A percentile compares a stretch with the other conserved stretches of the same genome.
Conservation (phyloP, 139 green algal genomes). For the Picochlorum sp. region DNA sequence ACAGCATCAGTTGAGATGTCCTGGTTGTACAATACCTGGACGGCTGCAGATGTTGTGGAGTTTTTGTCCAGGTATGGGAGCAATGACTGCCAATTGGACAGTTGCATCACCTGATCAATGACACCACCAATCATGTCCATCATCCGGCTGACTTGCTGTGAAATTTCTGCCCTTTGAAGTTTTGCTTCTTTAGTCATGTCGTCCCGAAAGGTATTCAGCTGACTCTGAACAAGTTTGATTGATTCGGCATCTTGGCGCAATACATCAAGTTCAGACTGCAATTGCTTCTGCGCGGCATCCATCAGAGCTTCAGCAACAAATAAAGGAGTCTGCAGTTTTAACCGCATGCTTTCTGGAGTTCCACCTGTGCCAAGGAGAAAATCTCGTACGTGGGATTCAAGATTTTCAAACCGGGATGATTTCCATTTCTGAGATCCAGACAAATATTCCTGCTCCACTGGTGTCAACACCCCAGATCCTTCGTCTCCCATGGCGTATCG, state of each 20-base stretch:
- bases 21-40: slow-evolving; percentile 4
- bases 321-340: slow-evolving; percentile 93
- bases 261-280: slow-evolving; percentile 37
- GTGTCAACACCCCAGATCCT: slow-evolving; percentile 27
- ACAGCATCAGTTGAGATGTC: slow-evolving; percentile 16
- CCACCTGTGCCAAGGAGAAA: slow-evolving; percentile 59
- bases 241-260: slow-evolving; percentile 39
- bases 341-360: slow-evolving; percentile 66
- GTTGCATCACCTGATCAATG: slow-evolving; percentile 53
- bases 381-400: slow-evolving; percentile 68
- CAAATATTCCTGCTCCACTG: slow-evolving; percentile 35
- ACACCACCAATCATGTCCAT: slow-evolving; percentile 31
- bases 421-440: slow-evolving; percentile 34
- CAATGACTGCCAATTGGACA: slow-evolving; percentile 61
- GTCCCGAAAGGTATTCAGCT: slow-evolving; percentile 59
- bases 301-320: slow-evolving; percentile 77
- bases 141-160: slow-evolving; percentile 26
- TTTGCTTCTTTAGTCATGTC: slow-evolving; percentile 80
- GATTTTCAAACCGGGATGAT: slow-evolving; percentile 44
- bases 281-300: slow-evolving; percentile 42
- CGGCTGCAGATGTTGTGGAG: slow-evolving; percentile 14
- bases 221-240: slow-evolving; percentile 42
- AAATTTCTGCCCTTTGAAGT: slow-evolving; percentile 27
- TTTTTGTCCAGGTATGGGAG: slow-evolving; percentile 40
- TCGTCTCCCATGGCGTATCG: slow-evolving; percentile 17